Evolutionary conservation across 306 rosid genomes (phyloP).

Genomic region (Acacia acuminata): DNA sequence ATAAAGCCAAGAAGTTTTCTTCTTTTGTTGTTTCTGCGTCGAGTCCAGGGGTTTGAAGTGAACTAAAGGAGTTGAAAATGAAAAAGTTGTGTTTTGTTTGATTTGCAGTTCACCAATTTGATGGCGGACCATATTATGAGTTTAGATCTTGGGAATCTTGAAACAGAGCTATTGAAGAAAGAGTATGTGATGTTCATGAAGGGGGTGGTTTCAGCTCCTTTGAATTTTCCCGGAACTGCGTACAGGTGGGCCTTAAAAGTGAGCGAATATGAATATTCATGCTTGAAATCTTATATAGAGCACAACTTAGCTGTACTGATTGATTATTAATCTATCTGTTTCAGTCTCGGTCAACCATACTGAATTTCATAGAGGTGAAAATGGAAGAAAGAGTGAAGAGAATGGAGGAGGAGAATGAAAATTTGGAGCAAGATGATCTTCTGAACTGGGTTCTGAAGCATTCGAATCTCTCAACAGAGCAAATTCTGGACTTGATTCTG

Average conservation of each 20-base stretch:
- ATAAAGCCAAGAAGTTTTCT: slow-evolving; percentile 64
- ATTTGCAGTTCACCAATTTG: slow-evolving; percentile 82
- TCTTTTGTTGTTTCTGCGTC: background rate
- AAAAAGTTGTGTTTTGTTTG: background rate
- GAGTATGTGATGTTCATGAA: slow-evolving; percentile 90
- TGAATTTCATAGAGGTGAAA: slow-evolving; percentile 41
- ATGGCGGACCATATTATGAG: slow-evolving; percentile 90
- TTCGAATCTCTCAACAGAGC: slow-evolving; percentile 83
- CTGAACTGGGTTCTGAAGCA: slow-evolving; percentile 84
- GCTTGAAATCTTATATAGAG: background rate
- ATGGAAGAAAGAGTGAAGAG: slow-evolving; percentile 35
- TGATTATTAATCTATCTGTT: background rate
- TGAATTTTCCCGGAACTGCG: slow-evolving; percentile 88
- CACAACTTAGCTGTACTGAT: background rate
- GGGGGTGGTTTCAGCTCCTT: slow-evolving; percentile 81
- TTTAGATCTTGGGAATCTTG: slow-evolving; percentile 80
- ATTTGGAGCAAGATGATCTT: slow-evolving; percentile 68
- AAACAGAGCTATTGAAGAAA: slow-evolving; percentile 77
- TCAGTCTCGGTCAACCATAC: slow-evolving; percentile 57
- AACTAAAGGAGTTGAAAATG: background rate
- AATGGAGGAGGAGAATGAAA: slow-evolving; percentile 18
- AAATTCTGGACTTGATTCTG: slow-evolving; percentile 85
- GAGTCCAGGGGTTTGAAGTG: background rate
- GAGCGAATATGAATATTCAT: background rate
- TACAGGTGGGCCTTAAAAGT: slow-evolving; percentile 83